Base-by-base conservation (phyloP, 177 flowering plant genomes). In the Telopea speciosissima region DNA sequence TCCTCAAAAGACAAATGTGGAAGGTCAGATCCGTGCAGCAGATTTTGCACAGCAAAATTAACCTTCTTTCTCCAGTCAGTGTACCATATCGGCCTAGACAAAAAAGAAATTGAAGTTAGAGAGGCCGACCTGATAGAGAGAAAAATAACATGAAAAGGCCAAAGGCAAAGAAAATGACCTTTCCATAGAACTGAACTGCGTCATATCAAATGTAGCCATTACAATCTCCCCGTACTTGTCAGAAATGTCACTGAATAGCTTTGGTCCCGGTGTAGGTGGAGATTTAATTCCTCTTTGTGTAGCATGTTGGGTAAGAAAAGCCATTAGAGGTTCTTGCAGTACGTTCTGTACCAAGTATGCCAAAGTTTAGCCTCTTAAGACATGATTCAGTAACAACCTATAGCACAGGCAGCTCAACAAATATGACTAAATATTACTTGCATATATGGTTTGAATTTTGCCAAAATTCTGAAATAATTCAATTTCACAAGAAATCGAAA, bases 291-390 rank as follows among this genome's bases (percentile, higher is more conserved):
- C 85, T 40, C 72, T 80, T 63, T 59, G 74, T 44, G 75, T 71
- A 5, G 79, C 77, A 66, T 85, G 85, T 76, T 82, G 89, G 67
- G 71, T 72, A 65, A 92, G 78, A 71, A 86, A 68, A 54, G 81
- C 70, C 81, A 86, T 82, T 21, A 86, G 82, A 44, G 97, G 96
- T 68, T 88, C 89, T 73, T 88, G 89, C 70, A 95, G 81, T 62
- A 80, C 44, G 70, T 83, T 91, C 98, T 93, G 79, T 63, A 81
- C 16, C 22, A 63, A 1, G 45, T 19, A 36, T 8, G 9, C 40
- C 21, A 25, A 0, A 49, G 61, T 3, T 49, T 63, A 70, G 42
- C 66, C 45, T 44, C 36, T 16, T 8, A 63, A 62, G 24, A 21
- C 25, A 59, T 8, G 12, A 40, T 33, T 60, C 17, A 42, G 23